A percentile compares a stretch with the other conserved stretches of the same genome.
phyloP scores from a whole-genome alignment of 2,329 filamentous ascomycete species.

The Beauveria sp. region DNA sequence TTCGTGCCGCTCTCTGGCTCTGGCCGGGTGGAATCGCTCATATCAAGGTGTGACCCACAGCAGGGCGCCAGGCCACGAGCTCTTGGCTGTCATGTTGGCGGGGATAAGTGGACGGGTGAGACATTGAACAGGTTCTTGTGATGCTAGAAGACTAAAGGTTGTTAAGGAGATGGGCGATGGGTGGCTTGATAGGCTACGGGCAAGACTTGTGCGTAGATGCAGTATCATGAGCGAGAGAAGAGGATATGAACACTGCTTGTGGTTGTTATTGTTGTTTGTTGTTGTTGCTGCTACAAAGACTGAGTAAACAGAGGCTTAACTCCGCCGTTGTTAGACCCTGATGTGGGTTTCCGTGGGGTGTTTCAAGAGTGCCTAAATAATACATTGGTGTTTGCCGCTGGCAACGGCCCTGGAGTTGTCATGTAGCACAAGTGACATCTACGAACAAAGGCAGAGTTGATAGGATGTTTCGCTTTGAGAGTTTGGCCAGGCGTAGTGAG shows the following conservation, averaged over 20 bases:
- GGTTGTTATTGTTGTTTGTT: background rate
- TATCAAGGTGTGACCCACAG: background rate
- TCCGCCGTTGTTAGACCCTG: slow-evolving; percentile 2
- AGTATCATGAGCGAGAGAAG: too few relatives aligned
- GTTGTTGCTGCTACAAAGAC: background rate
- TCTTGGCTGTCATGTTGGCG: background rate
- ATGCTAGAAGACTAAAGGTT: background rate
- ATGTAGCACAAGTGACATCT: background rate
- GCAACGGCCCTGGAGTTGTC: background rate
- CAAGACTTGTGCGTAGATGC: too few relatives aligned
- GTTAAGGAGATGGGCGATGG: too few relatives aligned
- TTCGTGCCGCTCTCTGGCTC: too few relatives aligned
- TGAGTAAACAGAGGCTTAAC: background rate
- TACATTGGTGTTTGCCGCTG: too few relatives aligned
- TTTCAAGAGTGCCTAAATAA: background rate
- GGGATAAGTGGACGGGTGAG: background rate
- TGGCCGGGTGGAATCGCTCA: background rate
- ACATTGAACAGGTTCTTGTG: background rate
- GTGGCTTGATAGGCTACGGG: too few relatives aligned
- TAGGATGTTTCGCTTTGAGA: too few relatives aligned
- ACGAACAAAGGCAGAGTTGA: background rate
- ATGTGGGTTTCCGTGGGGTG: background rate
- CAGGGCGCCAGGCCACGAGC: background rate
- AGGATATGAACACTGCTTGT: background rate
- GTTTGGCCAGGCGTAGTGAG: too few relatives aligned